Conservation (phyloP, 176 grass and related monocot species). For the Coix lacrymajobi region DNA sequence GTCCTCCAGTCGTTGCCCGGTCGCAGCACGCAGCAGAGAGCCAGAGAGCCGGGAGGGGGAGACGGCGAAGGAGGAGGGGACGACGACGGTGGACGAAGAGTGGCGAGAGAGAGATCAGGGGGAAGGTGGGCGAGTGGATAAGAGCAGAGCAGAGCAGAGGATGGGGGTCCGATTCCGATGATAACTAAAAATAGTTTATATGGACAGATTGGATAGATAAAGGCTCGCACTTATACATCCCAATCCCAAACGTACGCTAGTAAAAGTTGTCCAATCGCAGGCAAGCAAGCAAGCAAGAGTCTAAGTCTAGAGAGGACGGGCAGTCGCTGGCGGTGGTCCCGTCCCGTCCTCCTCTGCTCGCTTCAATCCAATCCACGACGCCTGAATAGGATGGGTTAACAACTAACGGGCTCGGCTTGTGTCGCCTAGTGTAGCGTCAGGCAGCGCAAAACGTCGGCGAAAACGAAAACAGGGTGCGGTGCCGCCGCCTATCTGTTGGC, state of each 20-base stretch:
- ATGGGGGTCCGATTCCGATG: not conserved
- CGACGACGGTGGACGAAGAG: too few species aligned
- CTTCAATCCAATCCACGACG: too few species aligned
- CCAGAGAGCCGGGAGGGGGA: too few species aligned
- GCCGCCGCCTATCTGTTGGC: not conserved
- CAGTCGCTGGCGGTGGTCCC: too few species aligned
- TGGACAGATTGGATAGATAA: not conserved
- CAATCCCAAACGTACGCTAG: not conserved
- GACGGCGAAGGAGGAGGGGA: too few species aligned
- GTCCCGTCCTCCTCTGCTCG: too few species aligned
- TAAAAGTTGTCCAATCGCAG: not conserved
- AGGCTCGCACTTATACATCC: not conserved
- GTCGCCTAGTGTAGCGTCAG: not conserved
- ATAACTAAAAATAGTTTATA: not conserved
- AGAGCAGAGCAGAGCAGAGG: not conserved
- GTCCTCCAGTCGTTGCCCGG: not conserved
- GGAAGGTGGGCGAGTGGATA: not conserved
- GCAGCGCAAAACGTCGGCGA: not conserved
- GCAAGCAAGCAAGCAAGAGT: too few species aligned
- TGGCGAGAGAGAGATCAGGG: too few species aligned
- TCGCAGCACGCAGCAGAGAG: too few species aligned
- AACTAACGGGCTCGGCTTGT: too few species aligned
- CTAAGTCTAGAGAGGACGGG: too few species aligned
- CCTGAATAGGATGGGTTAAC: not conserved
- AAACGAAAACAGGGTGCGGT: not conserved